Evolutionary conservation across 2,329 filamentous ascomycete species (phyloP), one percentile per base, ranked within the genome.

Genomic region (Lasiodiplodia gonubiensis): DNA sequence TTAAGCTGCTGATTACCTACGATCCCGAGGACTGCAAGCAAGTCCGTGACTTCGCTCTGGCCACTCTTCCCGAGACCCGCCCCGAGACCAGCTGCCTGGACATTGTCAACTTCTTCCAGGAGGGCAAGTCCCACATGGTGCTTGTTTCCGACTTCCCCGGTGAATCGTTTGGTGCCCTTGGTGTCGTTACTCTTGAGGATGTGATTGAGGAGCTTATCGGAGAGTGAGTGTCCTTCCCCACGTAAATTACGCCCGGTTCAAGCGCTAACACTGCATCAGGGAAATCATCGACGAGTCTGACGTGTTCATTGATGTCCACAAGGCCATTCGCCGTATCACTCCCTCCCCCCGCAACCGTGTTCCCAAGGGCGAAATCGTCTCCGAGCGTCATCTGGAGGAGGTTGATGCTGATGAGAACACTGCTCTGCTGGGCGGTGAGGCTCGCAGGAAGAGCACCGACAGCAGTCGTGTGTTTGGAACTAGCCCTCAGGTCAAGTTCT

Each of bases 211-310:
- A 99, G 79, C 83, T 99, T 33, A 99, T 99, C 79, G 95, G 95
- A 83, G 95, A 99, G 91, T 94, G 84, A 79, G 92, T 88, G 18
- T 14, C 27, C 4, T 23, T 23, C n/a, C 35, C 18, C 11, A 25
- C 39, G 11, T n/a, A 21, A 14, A 46, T 10, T 8, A 46, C 7
- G 7, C 10, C 18, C 42, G 10, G 21, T 39, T 42, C 39, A 46
- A 4, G 27, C 48, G n/a, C 35, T 73, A 63, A 76, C 63, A 4
- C 21, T 42, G 6, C 27, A 59, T 12, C 68, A 94, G 92, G 83
- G 95, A 99, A 85, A 99, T 98, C 71, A 96, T 99, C 70, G 95
- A 99, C 77, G 95, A 99, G 79, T 98, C 94, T 0, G 95, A 99
- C 79, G 95, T 99, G 12, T 99, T 97, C 75, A 90, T 99, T 70